Evolutionary conservation across 2,329 filamentous ascomycete genomes (phyloP), one percentile per base, ranked within the genome.

Genomic region (Ceratocystis harringtonii): DNA sequence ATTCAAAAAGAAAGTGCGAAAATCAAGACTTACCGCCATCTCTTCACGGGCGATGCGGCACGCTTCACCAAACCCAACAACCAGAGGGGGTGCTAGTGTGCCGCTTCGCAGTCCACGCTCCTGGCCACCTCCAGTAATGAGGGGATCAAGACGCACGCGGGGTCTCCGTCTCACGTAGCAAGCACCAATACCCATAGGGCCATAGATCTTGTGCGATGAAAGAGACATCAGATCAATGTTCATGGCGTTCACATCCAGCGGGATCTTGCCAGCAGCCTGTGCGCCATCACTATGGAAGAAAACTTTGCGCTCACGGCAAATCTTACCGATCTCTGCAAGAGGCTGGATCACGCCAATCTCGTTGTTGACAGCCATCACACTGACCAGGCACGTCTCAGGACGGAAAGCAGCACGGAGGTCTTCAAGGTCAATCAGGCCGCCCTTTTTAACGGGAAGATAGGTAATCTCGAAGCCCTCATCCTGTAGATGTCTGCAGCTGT

Each of bases 331-430:
- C 77, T 96, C 85, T 71, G 90, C 89, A 67, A 99, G 78, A 0
- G 94, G 94, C 76, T 99, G 94, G 67, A 99, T 95, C n/a, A 99
- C 94, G 72, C 94, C 94, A 72, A 99, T 97, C 77, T 99, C 94
- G 75, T 99, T 99, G 80, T 99, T 99, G 72, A 99, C 94, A 0
- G 94, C 86, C 94, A 99, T 99, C 76, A 99, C 89, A 73, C 92
- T 96, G 75, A 97, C 92, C 36, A 99, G 78, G 55, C 85, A 86
- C 15, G 94, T 99, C 68, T 97, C 92, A 0, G 92, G 92, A 68
- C 89, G 85, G 68, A 99, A 95, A 28, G 92, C 90, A 25, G 86
- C 88, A 77, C 95, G 88, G 36, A 99, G 83, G 70, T 94, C 84
- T 52, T 88, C 82, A 79, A 99, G 83, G 70, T 87, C 83, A 71